Conservation (phyloP, 179 eudicot species). For the Spergularia azorica region DNA sequence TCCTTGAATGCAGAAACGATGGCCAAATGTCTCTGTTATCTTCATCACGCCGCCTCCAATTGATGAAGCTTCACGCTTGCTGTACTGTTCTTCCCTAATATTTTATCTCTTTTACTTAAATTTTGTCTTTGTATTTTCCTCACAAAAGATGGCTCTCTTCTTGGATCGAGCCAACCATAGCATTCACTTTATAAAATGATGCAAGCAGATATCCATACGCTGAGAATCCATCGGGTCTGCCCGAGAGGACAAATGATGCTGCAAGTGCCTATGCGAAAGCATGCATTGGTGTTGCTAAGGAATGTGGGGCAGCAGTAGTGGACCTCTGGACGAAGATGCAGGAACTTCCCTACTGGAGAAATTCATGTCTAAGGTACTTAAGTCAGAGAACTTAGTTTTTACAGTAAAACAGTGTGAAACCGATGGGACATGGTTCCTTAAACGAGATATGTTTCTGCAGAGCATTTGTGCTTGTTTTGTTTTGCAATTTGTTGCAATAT, state of each 20-base stretch:
- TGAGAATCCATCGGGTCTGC: conserved; percentile 52
- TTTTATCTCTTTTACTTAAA: not conserved
- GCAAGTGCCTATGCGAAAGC: conserved; percentile 73
- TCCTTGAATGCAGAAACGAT: conserved; percentile 47
- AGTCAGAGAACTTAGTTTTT: no score
- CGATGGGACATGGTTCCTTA: no score
- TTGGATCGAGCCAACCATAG: not conserved
- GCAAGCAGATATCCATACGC: conserved; percentile 50
- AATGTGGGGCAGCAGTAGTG: conserved; percentile 46
- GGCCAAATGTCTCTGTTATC: conserved; percentile 52
- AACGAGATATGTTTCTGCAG: no score
- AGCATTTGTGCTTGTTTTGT: not conserved
- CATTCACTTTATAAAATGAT: conserved; percentile 7
- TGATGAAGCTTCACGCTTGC: conserved; percentile 69
- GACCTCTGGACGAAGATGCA: conserved; percentile 87
- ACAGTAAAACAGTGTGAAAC: no score
- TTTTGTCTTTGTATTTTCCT: not conserved
- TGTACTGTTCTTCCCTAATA: conserved; percentile 35
- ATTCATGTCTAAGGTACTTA: conserved; percentile 55
- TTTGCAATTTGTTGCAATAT: no score
- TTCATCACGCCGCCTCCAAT: conserved; percentile 87
- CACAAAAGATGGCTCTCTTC: not conserved
- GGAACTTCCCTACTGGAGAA: conserved; percentile 59
- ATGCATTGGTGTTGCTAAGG: conserved; percentile 62
- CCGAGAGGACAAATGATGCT: conserved; percentile 78